Percentiles rank a stretch among this genome's conserved stretches.
phyloP scores from a whole-genome alignment of 2,329 filamentous ascomycete genomes.

The Botrytis elliptica region DNA sequence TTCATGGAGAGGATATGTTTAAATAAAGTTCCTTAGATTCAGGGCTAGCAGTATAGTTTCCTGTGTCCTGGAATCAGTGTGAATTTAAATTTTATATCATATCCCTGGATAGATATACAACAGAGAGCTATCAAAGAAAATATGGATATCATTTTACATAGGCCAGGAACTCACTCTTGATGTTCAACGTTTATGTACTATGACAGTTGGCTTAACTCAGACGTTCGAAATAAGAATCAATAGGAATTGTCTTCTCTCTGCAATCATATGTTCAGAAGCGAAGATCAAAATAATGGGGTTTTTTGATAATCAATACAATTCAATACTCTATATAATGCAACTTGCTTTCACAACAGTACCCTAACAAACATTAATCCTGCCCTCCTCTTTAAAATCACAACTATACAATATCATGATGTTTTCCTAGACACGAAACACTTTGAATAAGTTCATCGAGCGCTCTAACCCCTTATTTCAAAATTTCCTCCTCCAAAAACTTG shows the following conservation, averaged over 20 bases:
- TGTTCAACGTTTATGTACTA: rapidly evolving
- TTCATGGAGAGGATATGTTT: rapidly evolving
- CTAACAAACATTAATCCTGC: neutral
- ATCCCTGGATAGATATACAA: neutral
- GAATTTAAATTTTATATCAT: too few relatives aligned
- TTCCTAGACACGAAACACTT: neutral
- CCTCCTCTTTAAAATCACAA: rapidly evolving
- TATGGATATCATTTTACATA: neutral
- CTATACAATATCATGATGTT: neutral
- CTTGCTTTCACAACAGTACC: neutral
- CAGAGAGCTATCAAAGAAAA: neutral
- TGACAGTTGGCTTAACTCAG: neutral
- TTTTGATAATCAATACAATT: neutral
- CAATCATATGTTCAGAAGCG: neutral
- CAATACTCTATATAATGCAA: neutral
- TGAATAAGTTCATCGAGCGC: neutral
- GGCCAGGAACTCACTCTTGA: neutral
- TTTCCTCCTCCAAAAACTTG: neutral
- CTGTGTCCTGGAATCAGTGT: too few relatives aligned
- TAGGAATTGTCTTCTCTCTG: neutral
- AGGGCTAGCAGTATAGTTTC: neutral
- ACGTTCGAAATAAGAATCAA: neutral
- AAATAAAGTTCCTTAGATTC: neutral
- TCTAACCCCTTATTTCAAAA: neutral
- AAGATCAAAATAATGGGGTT: neutral